Conservation (phyloP, 805 yeast genomes). For the Wickerhamiella qilinensis region DNA sequence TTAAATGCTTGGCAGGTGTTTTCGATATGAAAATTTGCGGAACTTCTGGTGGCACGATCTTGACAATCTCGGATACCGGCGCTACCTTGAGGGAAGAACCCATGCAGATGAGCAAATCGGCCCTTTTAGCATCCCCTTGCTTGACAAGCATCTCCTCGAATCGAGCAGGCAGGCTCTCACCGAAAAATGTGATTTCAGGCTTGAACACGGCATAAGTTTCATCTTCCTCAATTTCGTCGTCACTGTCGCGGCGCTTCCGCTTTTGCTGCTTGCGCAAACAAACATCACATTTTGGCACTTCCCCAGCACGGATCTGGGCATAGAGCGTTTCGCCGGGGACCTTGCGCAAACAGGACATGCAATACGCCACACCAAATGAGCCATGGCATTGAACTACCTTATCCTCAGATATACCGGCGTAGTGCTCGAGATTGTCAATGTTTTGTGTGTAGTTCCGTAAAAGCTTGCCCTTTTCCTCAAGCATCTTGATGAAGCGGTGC, state of each 20-base stretch:
- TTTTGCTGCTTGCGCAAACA: constrained; percentile 35
- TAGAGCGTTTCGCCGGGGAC: constrained; percentile 52
- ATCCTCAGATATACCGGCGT: constrained; percentile 54
- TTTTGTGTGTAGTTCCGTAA: constrained; percentile 81
- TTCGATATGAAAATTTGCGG: constrained; percentile 72
- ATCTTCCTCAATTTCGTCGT: constrained; percentile 17
- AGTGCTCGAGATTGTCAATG: constrained; percentile 73
- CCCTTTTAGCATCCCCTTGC: constrained; percentile 40
- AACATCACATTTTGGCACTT: constrained; percentile 56
- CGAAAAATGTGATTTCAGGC: constrained; percentile 87
- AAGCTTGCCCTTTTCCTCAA: constrained; percentile 63
- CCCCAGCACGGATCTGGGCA: constrained; percentile 38
- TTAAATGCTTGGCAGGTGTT: constrained; percentile 59
- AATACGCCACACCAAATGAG: constrained; percentile 75
- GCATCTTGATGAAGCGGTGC: constrained; percentile 58
- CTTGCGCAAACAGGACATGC: constrained; percentile 55
- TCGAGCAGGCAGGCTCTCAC: constrained; percentile 59
- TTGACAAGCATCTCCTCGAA: constrained; percentile 37
- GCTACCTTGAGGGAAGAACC: constrained; percentile 89
- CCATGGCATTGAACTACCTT: constrained; percentile 83
- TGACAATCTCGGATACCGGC: constrained; percentile 81
- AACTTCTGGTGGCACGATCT: constrained; percentile 47
- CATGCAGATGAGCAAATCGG: constrained; percentile 69
- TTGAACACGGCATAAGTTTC: constrained; percentile 64
- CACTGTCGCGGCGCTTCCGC: constrained; percentile 22